Evolutionary conservation across 2,329 filamentous ascomycete species (phyloP).

Genomic region (Ophiosphaerella herpotricha): DNA sequence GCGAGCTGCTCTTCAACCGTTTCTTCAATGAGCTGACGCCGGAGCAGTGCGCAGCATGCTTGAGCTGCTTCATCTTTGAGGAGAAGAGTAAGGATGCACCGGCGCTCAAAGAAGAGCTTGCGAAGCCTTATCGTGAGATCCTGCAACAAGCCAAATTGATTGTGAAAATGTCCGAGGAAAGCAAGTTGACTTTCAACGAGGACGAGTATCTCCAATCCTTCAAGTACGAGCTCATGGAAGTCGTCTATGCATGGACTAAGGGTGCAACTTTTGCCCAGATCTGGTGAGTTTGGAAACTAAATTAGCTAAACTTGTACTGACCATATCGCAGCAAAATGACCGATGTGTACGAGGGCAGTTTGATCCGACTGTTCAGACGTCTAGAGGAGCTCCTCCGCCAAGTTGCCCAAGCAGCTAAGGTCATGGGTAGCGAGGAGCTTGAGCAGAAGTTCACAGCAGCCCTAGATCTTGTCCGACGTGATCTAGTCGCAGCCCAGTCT

Average conservation of each 20-base stretch:
- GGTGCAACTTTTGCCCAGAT: slow-evolving; percentile 91
- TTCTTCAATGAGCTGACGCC: slow-evolving; percentile 97
- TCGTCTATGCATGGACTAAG: slow-evolving; percentile 88
- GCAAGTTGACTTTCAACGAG: slow-evolving; percentile 91
- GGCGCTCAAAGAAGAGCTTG: slow-evolving; percentile 77
- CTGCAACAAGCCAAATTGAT: slow-evolving; percentile 84
- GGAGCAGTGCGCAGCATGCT: slow-evolving; percentile 81
- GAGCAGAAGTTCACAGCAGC: slow-evolving; percentile 89
- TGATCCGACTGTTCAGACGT: slow-evolving; percentile 94
- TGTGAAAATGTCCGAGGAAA: slow-evolving; percentile 92
- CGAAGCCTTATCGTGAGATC: slow-evolving; percentile 84
- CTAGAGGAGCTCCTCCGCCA: slow-evolving; percentile 92
- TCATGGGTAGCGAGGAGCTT: slow-evolving; percentile 96
- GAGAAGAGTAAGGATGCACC: slow-evolving; percentile 83
- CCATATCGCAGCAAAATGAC: slow-evolving; percentile 85
- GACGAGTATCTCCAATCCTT: slow-evolving; percentile 89
- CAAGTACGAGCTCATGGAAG: slow-evolving; percentile 97
- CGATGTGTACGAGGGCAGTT: slow-evolving; percentile 92
- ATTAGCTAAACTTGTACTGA: slow-evolving; percentile 2
- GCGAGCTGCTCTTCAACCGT: slow-evolving; percentile 91
- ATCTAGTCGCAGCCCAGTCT: slow-evolving; percentile 93
- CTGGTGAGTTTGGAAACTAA: slow-evolving; percentile 67
- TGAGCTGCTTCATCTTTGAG: slow-evolving; percentile 97
- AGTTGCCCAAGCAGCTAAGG: slow-evolving; percentile 93
- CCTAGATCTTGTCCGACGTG: slow-evolving; percentile 82